Percentiles rank a stretch among this genome's conserved stretches.
Evolutionary conservation across 352 stramenopile species (phyloP).

Genomic region (Pythium volutum): DNA sequence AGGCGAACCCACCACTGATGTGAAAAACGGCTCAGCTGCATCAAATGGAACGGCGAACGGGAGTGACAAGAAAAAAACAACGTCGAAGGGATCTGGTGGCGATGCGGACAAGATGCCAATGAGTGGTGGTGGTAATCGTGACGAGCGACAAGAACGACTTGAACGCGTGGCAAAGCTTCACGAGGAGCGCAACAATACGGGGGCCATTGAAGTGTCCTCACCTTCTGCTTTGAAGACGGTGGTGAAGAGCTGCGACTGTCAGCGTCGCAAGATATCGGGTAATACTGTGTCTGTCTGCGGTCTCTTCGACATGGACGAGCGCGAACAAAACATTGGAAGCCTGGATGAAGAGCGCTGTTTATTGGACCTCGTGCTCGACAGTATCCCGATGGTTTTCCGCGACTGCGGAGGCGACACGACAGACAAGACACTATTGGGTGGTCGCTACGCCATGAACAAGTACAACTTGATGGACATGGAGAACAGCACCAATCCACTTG

Average conservation of each 20-base stretch:
- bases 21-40: conserved; percentile 5
- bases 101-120: conserved; percentile 71
- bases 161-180: conserved; percentile 60
- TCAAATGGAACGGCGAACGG: conserved; percentile 6
- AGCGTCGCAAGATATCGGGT: conserved; percentile 15
- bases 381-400: conserved; percentile 83
- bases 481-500: conserved; percentile 34
- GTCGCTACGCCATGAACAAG: conserved; percentile 71
- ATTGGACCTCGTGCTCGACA: conserved; percentile 79
- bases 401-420: conserved; percentile 83
- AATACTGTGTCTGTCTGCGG: conserved; percentile 53
- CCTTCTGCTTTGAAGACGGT: conserved; percentile 4
- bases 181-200: conserved; percentile 64
- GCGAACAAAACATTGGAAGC: conserved; percentile 68
- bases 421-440: conserved; percentile 82
- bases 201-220: conserved; percentile 11
- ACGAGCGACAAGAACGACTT: conserved; percentile 66
- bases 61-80: conserved; percentile 46
- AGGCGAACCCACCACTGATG: conserved; percentile 2
- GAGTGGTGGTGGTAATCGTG: conserved; percentile 46
- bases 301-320: conserved; percentile 76
- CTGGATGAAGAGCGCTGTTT: conserved; percentile 77
- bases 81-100: conserved; percentile 22
- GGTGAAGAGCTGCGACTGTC: conserved; percentile 31
- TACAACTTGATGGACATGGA: conserved; percentile 40